Percentiles rank a stretch among this genome's conserved stretches.
phyloP scores from a whole-genome alignment of 768 basidiomycete species.

The Hortiboletus campestris region DNA sequence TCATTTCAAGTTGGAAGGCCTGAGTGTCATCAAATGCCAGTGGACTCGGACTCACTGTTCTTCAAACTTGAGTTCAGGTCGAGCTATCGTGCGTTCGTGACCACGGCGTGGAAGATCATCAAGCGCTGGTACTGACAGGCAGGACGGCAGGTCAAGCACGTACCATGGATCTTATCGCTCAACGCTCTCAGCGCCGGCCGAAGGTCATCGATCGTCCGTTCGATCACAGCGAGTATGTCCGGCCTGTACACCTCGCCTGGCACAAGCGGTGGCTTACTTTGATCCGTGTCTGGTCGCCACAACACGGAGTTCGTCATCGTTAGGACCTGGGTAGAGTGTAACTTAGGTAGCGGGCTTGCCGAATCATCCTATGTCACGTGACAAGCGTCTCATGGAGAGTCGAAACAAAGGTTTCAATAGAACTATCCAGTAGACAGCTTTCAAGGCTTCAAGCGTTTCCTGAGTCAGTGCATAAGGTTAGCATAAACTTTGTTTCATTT shows the following conservation, averaged over 20 bases:
- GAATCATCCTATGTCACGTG: too few species aligned
- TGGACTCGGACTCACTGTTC: constrained; percentile 51
- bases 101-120: neutral
- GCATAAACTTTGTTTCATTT: too few species aligned
- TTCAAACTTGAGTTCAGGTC: constrained; percentile 67
- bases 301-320: neutral
- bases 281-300: constrained; percentile 3
- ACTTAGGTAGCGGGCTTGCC: too few species aligned
- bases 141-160: neutral
- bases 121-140: too few species aligned
- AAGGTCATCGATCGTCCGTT: constrained; percentile 50
- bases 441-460: too few species aligned
- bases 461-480: too few species aligned
- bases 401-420: too few species aligned
- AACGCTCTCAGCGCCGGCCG: constrained; percentile 54
- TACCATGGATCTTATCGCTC: constrained; percentile 74
- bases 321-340: neutral
- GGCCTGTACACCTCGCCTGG: constrained; percentile 45
- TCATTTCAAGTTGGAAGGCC: too few species aligned
- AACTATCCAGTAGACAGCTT: too few species aligned
- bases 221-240: constrained; percentile 62
- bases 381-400: too few species aligned
- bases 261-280: neutral
- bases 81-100: constrained; percentile 38
- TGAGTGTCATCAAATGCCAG: neutral